phyloP scores from a whole-genome alignment of 768 basidiomycete species.

The Grammothele lineata region DNA sequence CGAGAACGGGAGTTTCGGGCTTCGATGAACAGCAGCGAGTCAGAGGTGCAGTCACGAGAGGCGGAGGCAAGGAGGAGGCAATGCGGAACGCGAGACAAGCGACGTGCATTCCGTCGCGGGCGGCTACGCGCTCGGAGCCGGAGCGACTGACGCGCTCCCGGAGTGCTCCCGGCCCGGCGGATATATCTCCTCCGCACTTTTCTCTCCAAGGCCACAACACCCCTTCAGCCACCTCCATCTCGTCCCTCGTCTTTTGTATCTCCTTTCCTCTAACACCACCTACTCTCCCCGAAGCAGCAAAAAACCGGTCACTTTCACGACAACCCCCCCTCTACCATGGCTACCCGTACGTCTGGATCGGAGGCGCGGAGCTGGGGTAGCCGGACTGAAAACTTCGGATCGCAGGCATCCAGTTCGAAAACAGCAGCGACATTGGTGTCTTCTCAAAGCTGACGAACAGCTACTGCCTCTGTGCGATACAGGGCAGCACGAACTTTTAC shows the following conservation, averaged over 20 bases:
- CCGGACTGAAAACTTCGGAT: not conserved
- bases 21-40: not conserved
- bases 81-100: too few relatives aligned
- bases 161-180: not conserved
- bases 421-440: conserved; percentile 92
- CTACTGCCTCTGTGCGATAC: conserved; percentile 92
- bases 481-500: conserved; percentile 96
- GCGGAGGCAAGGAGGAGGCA: not conserved
- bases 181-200: conserved; percentile 1
- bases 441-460: conserved; percentile 97
- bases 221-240: too few relatives aligned
- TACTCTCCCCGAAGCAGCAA: not conserved
- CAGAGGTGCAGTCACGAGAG: not conserved
- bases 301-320: not conserved
- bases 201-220: not conserved
- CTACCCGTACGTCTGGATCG: conserved; percentile 49
- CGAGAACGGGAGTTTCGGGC: too few relatives aligned
- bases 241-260: not conserved
- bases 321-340: conserved; percentile 39
- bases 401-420: conserved; percentile 88
- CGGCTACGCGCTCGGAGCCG: conserved; percentile 12
- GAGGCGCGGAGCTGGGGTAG: not conserved
- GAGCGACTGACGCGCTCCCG: too few relatives aligned
- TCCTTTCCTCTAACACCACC: not conserved
- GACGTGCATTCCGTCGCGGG: too few relatives aligned